These are phyloP conservation scores for Alternaria infectoria DNA, from an alignment of 2,329 filamentous ascomycete genomes.

Conservation along the genomic window DNA sequence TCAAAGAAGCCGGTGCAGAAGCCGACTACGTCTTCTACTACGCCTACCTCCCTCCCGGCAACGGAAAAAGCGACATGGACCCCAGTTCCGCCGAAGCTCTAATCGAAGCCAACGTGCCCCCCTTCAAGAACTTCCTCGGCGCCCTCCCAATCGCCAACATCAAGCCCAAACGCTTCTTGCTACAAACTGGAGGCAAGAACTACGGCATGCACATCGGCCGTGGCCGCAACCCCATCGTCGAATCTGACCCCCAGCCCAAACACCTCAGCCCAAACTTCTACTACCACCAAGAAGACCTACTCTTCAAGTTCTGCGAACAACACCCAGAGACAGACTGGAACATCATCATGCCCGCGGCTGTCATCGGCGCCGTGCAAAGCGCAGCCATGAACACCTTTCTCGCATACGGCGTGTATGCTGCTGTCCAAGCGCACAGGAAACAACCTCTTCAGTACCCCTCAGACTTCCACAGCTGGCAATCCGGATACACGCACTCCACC, in stretches of 20 bases:
- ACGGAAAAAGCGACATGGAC: constrained; percentile 8
- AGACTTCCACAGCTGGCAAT: constrained; percentile 12
- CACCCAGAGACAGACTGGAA: constrained; percentile 15
- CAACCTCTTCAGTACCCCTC: constrained; percentile 8
- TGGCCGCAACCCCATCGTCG: constrained; percentile 8
- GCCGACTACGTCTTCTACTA: constrained; percentile 22
- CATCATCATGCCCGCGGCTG: constrained; percentile 7
- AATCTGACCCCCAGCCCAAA: constrained; percentile 21
- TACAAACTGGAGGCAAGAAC: constrained; percentile 19
- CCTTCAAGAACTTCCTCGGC: constrained; percentile 14
- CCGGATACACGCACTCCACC: constrained; percentile 10
- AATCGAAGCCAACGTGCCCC: constrained; percentile 12
- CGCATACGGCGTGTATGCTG: constrained; percentile 12
- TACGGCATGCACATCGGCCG: constrained; percentile 20
- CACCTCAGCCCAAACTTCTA: constrained; percentile 22
- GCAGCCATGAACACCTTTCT: constrained; percentile 18
- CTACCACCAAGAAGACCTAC: constrained; percentile 18
- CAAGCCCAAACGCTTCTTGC: constrained; percentile 16
- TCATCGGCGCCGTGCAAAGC: constrained; percentile 10
- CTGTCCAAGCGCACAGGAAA: constrained; percentile 15
- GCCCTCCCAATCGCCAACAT: constrained; percentile 8
- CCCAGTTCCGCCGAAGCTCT: constrained; percentile 7
- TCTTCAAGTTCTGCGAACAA: constrained; percentile 3
- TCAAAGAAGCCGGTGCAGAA: neutral
- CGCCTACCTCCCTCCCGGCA: constrained; percentile 16